Base-by-base conservation (phyloP, 2,329 filamentous ascomycete genomes). In the Alternaria consortialis region DNA sequence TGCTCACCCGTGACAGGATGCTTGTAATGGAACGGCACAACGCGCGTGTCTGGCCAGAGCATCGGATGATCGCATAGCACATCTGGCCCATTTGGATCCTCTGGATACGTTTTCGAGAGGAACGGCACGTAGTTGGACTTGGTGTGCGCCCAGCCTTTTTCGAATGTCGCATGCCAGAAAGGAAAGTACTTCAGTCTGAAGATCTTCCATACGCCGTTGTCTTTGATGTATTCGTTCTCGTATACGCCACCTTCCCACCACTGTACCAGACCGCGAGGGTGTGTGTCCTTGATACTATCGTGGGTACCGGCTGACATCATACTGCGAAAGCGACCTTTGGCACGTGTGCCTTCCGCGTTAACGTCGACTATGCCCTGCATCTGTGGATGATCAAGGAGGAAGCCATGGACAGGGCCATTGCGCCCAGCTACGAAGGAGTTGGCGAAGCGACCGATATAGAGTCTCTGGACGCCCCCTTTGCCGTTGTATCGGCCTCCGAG, bases 191-290 rank as follows among this genome's bases (percentile, higher is more conserved):
- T 81, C 62, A 85, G 80, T 34, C 82, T 78, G 72, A 84, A 84
- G 25, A 86, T 80, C 74, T 84, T 85, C 85, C 85, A 87, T 5
- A 81, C 76, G 5, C 84, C 84, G 60, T 83, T 73, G 66, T 86
- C 84, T 73, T 85, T 86, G 75, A 86, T 82, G 71, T 86, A 87
- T 70, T 87, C 84, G 68, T 87, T 87, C 74, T 87, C 84, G 73
- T 87, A 87, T 36, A 87, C 73, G 3, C 85, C 85, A 43, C 85
- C 84, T 71, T 87, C 85, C 82, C 84, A 87, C 85, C 85, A 87
- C 70, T 87, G 85, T 11, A 82, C 79, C 48, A 84, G 80, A 2
- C 84, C 85, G 11, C 84, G 80, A 6, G 84, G 84, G 65, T 86
- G 84, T 8, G 76, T 78, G 43, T 83, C 81, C 47, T 80, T 79